phyloP scores from a whole-genome alignment of 1,139 yeast species.

The Groenewaldozyma sp. region DNA sequence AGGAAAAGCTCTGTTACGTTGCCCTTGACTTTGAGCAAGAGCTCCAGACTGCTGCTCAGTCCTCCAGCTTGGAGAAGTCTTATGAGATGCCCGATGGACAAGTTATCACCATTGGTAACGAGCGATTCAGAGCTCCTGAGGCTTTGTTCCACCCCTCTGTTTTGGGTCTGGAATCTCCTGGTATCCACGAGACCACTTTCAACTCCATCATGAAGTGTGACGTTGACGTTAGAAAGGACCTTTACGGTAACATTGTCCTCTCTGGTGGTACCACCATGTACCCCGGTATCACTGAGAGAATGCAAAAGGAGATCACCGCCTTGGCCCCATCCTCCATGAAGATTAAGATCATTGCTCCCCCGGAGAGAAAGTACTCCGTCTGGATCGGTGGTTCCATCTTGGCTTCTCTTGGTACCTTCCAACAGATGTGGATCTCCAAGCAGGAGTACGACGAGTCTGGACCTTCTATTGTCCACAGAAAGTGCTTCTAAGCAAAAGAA shows the following conservation, averaged over 20 bases:
- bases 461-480: conserved; percentile 99
- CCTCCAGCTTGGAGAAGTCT: conserved; percentile 96
- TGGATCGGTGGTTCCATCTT: conserved; percentile 99
- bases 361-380: conserved; percentile 99
- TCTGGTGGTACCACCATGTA: conserved; percentile 99
- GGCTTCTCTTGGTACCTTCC: conserved; percentile 97
- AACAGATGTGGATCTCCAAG: conserved; percentile 92
- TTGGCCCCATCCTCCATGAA: conserved; percentile 99
- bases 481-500: conserved; percentile 92
- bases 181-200: conserved; percentile 99
- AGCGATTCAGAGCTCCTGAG: conserved; percentile 99
- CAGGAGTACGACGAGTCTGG: conserved; percentile 99
- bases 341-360: conserved; percentile 99
- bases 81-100: conserved; percentile 99
- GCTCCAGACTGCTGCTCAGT: conserved; percentile 98
- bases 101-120: conserved; percentile 98
- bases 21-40: conserved; percentile 96
- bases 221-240: conserved; percentile 97
- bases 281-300: conserved; percentile 99
- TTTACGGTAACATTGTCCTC: conserved; percentile 98
- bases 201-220: conserved; percentile 99
- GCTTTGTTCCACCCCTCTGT: conserved; percentile 98
- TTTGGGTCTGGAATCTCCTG: conserved; percentile 96
- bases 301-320: conserved; percentile 99
- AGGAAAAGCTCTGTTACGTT: conserved; percentile 97